Percentiles rank a stretch among this genome's conserved stretches.
These are phyloP conservation scores for Calocybe gangraenosa DNA, from an alignment of 768 basidiomycete genomes.

Conservation along the genomic window DNA sequence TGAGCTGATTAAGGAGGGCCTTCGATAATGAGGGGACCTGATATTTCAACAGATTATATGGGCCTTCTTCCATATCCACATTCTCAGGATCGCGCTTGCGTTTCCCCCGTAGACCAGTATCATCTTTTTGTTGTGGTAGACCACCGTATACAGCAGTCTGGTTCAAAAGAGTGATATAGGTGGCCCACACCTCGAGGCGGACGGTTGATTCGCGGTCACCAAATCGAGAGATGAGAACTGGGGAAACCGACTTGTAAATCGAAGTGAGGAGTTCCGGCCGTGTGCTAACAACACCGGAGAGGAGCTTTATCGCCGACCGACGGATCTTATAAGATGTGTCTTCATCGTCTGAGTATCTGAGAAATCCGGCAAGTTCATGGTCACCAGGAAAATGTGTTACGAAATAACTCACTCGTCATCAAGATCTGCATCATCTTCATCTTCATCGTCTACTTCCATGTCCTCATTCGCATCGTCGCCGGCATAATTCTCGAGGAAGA, in stretches of 20 bases:
- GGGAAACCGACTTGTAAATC: slow-evolving; percentile 83
- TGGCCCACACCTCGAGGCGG: slow-evolving; percentile 85
- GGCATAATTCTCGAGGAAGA: slow-evolving; percentile 43
- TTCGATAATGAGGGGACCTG: slow-evolving; percentile 81
- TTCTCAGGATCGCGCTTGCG: slow-evolving; percentile 75
- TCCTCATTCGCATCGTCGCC: slow-evolving; percentile 50
- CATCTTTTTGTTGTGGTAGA: slow-evolving; percentile 48
- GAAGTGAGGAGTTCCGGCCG: slow-evolving; percentile 81
- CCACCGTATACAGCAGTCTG: slow-evolving; percentile 84
- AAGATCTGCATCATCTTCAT: slow-evolving; percentile 76
- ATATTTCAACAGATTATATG: slow-evolving; percentile 61
- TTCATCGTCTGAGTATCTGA: slow-evolving; percentile 94
- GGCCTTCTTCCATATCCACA: slow-evolving; percentile 70
- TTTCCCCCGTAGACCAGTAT: slow-evolving; percentile 53
- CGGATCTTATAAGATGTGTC: slow-evolving; percentile 98
- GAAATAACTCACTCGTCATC: slow-evolving; percentile 63
- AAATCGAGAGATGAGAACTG: slow-evolving; percentile 86
- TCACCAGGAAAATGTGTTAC: neutral
- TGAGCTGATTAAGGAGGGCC: slow-evolving; percentile 81
- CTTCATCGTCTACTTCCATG: slow-evolving; percentile 73
- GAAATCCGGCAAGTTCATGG: slow-evolving; percentile 8
- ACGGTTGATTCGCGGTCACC: slow-evolving; percentile 96
- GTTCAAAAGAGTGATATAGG: slow-evolving; percentile 75
- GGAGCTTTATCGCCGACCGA: slow-evolving; percentile 86
- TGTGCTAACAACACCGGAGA: slow-evolving; percentile 81